Evolutionary conservation across 1,139 yeast genomes (phyloP), one percentile per base, ranked within the genome.

Genomic region (Keqinozyma sinolaborantium): DNA sequence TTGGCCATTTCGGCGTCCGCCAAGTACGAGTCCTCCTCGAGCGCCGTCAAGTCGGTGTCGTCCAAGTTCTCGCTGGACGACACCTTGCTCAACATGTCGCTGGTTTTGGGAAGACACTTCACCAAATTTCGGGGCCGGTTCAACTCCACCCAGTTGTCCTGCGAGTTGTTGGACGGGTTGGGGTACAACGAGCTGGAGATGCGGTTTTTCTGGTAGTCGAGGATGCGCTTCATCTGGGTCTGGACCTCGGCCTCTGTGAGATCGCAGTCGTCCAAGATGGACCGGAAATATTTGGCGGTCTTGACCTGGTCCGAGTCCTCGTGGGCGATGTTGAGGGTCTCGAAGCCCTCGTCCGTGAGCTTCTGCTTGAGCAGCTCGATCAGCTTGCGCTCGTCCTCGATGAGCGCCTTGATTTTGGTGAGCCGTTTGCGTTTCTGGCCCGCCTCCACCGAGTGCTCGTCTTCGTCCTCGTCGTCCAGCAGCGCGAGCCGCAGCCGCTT

Each of bases 11-110:
- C 96, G 29, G 78, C 83, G 30, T 74, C 79, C 3, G 76, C 71
- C 33, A 92, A 62, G 30, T 85, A 51, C 26, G 79, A 67, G 0
- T 62, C 58, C 3, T 76, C 77, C 47, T 88, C 95, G 14, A 77
- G 84, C 50, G 88, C 97, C 44, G 86, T 95, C 9, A 85, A 48
- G 9, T 36, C 39, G 15, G 86, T 95, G 21, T 78, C 80, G 33
- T 74, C 66, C 28, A 58, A 45, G 3, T 72, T 81, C 1, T 77
- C 77, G 30, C 76, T 83, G 14, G 83, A 83, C 0, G 77, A 58
- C 1, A 86, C 66, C 30, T 63, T 67, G 0, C 64, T 58, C 6
- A 84, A 60, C 6, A 80, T 50, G 2, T 77, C 74, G 13, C 51
- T 58, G 0, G 88, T 69, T 9, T 72, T 78, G 3, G 87, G 87